phyloP scores from a whole-genome alignment of 371 early-diverging fungal species.

The Mortierella sp. region DNA sequence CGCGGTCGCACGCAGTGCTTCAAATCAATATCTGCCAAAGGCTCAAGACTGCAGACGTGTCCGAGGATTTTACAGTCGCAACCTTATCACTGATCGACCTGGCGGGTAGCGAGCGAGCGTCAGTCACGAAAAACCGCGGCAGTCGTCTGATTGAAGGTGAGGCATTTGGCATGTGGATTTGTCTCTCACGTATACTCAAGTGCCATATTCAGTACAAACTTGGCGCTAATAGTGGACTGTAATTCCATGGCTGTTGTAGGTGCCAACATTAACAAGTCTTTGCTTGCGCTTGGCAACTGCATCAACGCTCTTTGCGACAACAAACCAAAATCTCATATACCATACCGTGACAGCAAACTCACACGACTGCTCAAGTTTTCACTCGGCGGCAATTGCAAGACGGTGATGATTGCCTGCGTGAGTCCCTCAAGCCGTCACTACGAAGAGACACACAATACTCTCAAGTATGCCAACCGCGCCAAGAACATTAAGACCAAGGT shows the following conservation, averaged over 20 bases:
- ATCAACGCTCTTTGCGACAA: constrained; percentile 88
- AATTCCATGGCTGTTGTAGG: constrained; percentile 54
- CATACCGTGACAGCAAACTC: constrained; percentile 90
- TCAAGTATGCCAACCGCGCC: constrained; percentile 90
- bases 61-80: constrained; percentile 66
- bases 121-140: constrained; percentile 73
- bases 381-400: constrained; percentile 84
- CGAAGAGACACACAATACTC: constrained; percentile 90
- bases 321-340: constrained; percentile 70
- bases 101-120: constrained; percentile 92
- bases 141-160: constrained; percentile 76
- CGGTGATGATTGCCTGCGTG: constrained; percentile 90
- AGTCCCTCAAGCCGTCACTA: constrained; percentile 75
- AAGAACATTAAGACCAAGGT: constrained; percentile 79
- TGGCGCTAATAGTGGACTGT: background rate
- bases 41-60: constrained; percentile 57
- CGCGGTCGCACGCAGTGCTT: constrained; percentile 93
- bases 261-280: constrained; percentile 90
- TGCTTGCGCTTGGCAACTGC: constrained; percentile 92
- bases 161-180: no score
- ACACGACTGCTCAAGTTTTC: constrained; percentile 89
- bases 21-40: constrained; percentile 79
- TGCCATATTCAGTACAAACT: no score
- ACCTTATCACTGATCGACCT: constrained; percentile 90
- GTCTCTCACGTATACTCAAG: no score